Base-by-base conservation (phyloP, 768 basidiomycete genomes). In the Lentinus brumalis region DNA sequence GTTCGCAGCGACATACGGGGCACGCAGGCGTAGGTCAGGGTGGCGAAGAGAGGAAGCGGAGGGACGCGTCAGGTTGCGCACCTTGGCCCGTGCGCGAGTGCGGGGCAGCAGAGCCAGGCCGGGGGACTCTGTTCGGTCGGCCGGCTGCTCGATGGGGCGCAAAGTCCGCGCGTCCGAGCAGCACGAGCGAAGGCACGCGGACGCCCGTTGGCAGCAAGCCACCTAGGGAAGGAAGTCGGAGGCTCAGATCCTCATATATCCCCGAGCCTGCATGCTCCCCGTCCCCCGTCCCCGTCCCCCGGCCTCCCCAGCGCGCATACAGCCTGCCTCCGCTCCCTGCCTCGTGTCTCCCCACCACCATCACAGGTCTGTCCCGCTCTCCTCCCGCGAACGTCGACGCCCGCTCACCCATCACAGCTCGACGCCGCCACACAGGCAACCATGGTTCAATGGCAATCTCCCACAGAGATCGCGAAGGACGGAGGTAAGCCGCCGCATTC, bases 381-480 rank as follows among this genome's bases (percentile, higher is more conserved):
- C 11, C 35, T 35, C 35, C 8, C 46, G 46, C 46, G 21, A 10
- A 52, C 50, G 30, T 50, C 51, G 41, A 41, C 56, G 29, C 55
- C 30, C 21, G 21, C 40, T 29, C 53, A 15, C 44, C 44, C 44
- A 16, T 29, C 21, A 26, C 56, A 18, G 16, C 31, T 42, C 50
- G 38, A 31, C 58, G 11, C 53, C 45, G 41, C 42, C 62, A 45
- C 59, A 35, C 63, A 66, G 59, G 21, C 21, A 26, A 26, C 21
- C 40, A 81, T 81, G 80, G 70, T 71, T 54, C 59, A 77, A 58
- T 81, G 80, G 79, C 64, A 74, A 47, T 80, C 80, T 11, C 66
- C 72, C 39, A 58, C 67, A 10, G 73, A 79, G 66, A 63, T 80
- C 50, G 73, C 69, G 26, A 70, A 62, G 18, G 78, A 80, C 60